These are phyloP conservation scores for Fusarium sp. DNA, from an alignment of 2,329 filamentous ascomycete genomes.

Conservation along the genomic window DNA sequence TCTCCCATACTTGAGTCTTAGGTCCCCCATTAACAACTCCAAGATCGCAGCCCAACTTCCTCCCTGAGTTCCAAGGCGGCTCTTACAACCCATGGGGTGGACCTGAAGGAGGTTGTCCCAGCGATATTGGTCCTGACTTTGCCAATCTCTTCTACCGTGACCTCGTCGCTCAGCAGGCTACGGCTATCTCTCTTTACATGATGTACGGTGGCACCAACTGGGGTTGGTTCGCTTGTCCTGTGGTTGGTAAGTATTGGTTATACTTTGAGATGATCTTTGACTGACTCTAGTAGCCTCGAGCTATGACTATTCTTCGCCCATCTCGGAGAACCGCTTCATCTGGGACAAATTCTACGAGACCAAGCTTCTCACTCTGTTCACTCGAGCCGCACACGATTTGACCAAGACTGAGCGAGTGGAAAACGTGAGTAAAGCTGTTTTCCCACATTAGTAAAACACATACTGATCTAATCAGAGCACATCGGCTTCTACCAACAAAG, in stretches of 20 bases:
- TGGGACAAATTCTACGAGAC: constrained; percentile 73
- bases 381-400: constrained; percentile 67
- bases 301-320: constrained; percentile 73
- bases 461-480: constrained; percentile 14
- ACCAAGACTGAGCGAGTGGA: constrained; percentile 64
- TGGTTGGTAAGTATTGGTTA: constrained; percentile 51
- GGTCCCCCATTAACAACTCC: not conserved
- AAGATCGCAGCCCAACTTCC: constrained; percentile 38
- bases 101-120: constrained; percentile 65
- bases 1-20: not conserved
- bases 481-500: constrained; percentile 57
- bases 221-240: constrained; percentile 68
- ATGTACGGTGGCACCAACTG: constrained; percentile 74
- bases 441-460: constrained; percentile 55
- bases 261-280: not conserved
- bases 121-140: constrained; percentile 68
- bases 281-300: constrained; percentile 58
- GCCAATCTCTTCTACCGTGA: constrained; percentile 74
- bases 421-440: constrained; percentile 36
- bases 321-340: constrained; percentile 68
- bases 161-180: constrained; percentile 69
- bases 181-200: constrained; percentile 73
- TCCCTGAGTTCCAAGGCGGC: constrained; percentile 45
- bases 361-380: constrained; percentile 71
- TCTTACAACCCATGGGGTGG: constrained; percentile 72